Conservation (phyloP, 139 green algal species). For the Chlorella sp. region DNA sequence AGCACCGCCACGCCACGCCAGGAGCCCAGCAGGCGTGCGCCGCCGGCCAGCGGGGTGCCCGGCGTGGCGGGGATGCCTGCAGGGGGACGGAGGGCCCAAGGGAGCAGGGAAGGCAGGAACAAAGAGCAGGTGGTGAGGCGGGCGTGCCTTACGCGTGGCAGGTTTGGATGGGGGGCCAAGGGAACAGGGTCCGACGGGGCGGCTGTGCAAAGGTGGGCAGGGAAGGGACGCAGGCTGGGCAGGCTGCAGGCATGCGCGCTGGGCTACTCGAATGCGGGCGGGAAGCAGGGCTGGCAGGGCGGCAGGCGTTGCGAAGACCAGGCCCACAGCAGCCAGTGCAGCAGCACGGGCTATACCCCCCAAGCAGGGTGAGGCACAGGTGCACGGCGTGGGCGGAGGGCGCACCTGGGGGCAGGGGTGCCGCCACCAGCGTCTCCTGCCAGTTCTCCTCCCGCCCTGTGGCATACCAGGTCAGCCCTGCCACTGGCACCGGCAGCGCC, state of each 20-base stretch:
- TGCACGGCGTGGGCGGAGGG: not conserved
- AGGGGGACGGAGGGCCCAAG: too few relatives aligned
- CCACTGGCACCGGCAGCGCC: constrained; percentile 28
- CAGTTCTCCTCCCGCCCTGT: constrained; percentile 38
- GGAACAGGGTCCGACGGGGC: too few relatives aligned
- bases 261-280: too few relatives aligned
- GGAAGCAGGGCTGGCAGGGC: not conserved
- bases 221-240: not conserved
- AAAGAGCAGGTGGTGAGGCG: not conserved
- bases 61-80: not conserved
- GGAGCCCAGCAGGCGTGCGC: constrained; percentile 4
- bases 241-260: too few relatives aligned
- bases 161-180: not conserved
- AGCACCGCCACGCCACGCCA: constrained; percentile 38
- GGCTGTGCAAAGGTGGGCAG: not conserved
- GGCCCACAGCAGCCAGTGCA: not conserved
- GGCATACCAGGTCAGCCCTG: constrained; percentile 48
- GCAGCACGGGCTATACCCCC: not conserved
- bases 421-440: constrained; percentile 44
- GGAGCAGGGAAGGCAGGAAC: not conserved
- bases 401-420: constrained; percentile 22
- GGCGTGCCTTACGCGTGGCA: not conserved
- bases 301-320: not conserved
- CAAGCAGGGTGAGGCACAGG: not conserved
- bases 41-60: constrained; percentile 6